Percentiles rank a stretch among this genome's conserved stretches.
These are phyloP conservation scores for Pythium apleroticum DNA, from an alignment of 352 stramenopile species.

Conservation along the genomic window DNA sequence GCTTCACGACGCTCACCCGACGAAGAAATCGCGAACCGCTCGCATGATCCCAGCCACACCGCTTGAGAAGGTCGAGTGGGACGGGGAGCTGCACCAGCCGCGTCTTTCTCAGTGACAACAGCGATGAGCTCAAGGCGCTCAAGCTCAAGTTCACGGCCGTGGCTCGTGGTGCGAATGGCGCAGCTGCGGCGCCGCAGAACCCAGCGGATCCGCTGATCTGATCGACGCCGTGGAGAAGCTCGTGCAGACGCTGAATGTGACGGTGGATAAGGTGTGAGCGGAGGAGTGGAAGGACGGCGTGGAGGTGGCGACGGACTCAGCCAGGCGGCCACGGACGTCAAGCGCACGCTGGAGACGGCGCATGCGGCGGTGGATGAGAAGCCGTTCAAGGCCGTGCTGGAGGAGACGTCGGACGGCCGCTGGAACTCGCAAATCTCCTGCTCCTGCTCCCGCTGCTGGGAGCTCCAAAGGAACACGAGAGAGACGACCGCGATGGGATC, in stretches of 20 bases:
- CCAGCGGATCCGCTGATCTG: constrained; percentile 58
- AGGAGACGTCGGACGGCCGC: too few relatives aligned
- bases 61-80: too few relatives aligned
- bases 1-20: too few relatives aligned
- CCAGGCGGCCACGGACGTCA: constrained; percentile 31
- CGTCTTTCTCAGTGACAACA: constrained; percentile 42
- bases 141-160: constrained; percentile 74
- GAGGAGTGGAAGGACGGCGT: constrained; percentile 33
- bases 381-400: constrained; percentile 40
- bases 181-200: constrained; percentile 40
- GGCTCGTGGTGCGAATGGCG: constrained; percentile 15
- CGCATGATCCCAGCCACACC: too few relatives aligned
- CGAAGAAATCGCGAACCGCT: too few relatives aligned
- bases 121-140: constrained; percentile 45
- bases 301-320: constrained; percentile 29
- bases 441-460: too few relatives aligned
- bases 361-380: constrained; percentile 44
- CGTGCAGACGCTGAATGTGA: constrained; percentile 46
- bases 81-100: constrained; percentile 50
- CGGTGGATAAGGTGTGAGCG: constrained; percentile 55
- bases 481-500: too few relatives aligned
- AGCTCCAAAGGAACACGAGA: too few relatives aligned
- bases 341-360: constrained; percentile 28
- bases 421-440: too few relatives aligned
- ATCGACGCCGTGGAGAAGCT: constrained; percentile 59